Evolutionary conservation across 257 asterid species (phyloP).

Genomic region (Nicotiana otophora): DNA sequence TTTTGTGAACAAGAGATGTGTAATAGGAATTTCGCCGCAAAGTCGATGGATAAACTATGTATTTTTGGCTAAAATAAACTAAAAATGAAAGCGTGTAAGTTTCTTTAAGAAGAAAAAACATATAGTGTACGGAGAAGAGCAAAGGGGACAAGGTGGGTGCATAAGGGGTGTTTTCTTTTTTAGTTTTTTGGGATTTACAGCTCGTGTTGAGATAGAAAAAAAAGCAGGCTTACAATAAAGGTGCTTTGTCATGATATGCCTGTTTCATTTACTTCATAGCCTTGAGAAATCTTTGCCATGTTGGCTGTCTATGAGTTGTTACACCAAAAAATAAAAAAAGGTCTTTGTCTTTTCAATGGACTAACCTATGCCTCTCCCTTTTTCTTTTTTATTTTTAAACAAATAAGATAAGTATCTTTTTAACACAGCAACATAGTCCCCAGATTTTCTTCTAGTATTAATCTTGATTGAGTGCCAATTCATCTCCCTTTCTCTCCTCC

Average conservation of each 20-base stretch:
- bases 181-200: constrained; percentile 26
- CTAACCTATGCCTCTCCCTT: constrained; percentile 32
- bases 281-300: constrained; percentile 26
- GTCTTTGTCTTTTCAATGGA: constrained; percentile 34
- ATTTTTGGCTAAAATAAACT: no score
- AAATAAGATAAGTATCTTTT: background rate
- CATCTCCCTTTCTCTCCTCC: constrained; percentile 8
- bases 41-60: no score
- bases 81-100: no score
- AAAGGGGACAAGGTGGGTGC: background rate
- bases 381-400: background rate
- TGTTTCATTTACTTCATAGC: background rate
- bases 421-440: constrained; percentile 15
- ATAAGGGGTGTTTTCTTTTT: background rate
- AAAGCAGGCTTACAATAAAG: constrained; percentile 15
- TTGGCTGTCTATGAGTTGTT: constrained; percentile 32
- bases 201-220: constrained; percentile 55
- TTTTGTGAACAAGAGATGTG: no score
- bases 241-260: constrained; percentile 49
- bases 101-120: no score
- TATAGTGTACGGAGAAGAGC: background rate
- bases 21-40: no score
- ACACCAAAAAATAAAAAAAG: background rate
- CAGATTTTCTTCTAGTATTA: constrained; percentile 18
- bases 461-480: constrained; percentile 4